phyloP scores from a whole-genome alignment of 1,139 yeast genomes.

The Trichomonascaceae sp. region DNA sequence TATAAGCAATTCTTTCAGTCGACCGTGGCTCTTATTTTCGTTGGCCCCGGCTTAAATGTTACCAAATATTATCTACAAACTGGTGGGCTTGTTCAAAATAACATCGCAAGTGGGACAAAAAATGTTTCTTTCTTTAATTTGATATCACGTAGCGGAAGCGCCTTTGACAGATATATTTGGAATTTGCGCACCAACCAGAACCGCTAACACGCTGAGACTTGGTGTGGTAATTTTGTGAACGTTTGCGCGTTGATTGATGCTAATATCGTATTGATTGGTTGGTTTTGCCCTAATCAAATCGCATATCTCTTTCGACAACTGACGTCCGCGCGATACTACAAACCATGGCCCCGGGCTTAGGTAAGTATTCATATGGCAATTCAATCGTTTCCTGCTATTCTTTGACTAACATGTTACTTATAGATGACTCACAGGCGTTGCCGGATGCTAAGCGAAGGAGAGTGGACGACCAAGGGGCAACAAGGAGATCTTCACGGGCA shows the following conservation, averaged over 20 bases:
- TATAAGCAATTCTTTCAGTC: background rate
- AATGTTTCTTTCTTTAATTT: background rate
- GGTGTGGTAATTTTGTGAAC: conserved; percentile 12
- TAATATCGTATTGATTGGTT: background rate
- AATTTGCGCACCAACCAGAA: conserved; percentile 6
- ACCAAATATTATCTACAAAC: background rate
- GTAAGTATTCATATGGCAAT: background rate
- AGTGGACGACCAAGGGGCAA: background rate
- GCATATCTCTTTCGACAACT: background rate
- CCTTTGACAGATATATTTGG: background rate
- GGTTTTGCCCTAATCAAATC: background rate
- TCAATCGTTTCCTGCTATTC: background rate
- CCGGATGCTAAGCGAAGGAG: conserved; percentile 2
- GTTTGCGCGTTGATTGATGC: conserved; percentile 16
- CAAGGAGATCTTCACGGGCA: conserved; percentile 1
- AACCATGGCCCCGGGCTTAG: background rate
- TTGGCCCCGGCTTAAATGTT: background rate
- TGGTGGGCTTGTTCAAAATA: background rate
- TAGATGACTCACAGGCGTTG: background rate
- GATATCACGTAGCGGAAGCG: background rate
- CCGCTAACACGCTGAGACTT: conserved; percentile 15
- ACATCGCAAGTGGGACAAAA: background rate
- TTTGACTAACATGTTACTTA: background rate
- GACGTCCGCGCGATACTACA: background rate
- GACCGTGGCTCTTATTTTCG: background rate